phyloP scores from a whole-genome alignment of 768 basidiomycete species.

The Xerocomus brunneocitrinus region DNA sequence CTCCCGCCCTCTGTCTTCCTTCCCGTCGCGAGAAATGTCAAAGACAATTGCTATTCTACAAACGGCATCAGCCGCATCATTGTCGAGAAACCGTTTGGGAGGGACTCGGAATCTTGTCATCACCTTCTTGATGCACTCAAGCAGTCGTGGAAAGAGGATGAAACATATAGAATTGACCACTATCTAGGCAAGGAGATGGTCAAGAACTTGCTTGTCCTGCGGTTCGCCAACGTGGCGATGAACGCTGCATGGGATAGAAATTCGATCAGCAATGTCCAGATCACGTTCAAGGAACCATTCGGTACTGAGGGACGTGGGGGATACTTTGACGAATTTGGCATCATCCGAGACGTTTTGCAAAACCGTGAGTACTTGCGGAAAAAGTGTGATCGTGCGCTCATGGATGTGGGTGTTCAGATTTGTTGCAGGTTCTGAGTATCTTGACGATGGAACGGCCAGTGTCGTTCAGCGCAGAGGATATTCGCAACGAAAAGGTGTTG shows the following conservation, averaged over 20 bases:
- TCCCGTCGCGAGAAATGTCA: slow-evolving; percentile 79
- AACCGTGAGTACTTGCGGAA: slow-evolving; percentile 71
- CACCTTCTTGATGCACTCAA: slow-evolving; percentile 76
- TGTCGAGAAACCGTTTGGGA: slow-evolving; percentile 98
- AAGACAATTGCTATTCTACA: slow-evolving; percentile 70
- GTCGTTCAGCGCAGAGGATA: slow-evolving; percentile 94
- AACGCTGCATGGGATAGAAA: slow-evolving; percentile 93
- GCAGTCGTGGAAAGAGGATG: slow-evolving; percentile 89
- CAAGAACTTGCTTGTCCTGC: slow-evolving; percentile 93
- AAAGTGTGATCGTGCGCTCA: slow-evolving; percentile 12
- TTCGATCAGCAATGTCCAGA: slow-evolving; percentile 94
- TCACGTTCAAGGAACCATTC: slow-evolving; percentile 99
- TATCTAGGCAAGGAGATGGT: slow-evolving; percentile 99
- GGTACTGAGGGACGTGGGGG: slow-evolving; percentile 99
- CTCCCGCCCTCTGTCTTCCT: slow-evolving; percentile 97
- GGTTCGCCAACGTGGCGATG: slow-evolving; percentile 92
- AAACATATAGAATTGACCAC: slow-evolving; percentile 99
- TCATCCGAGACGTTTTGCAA: slow-evolving; percentile 95
- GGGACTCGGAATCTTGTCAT: slow-evolving; percentile 82
- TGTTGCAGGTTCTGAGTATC: slow-evolving; percentile 91
- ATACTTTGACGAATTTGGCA: slow-evolving; percentile 99
- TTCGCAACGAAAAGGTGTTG: slow-evolving; percentile 94
- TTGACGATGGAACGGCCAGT: slow-evolving; percentile 98
- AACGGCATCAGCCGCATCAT: slow-evolving; percentile 86
- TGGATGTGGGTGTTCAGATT: slow-evolving; percentile 48